Evolutionary conservation across 805 yeast species (phyloP).

Genomic region (Pichia occidentalis): DNA sequence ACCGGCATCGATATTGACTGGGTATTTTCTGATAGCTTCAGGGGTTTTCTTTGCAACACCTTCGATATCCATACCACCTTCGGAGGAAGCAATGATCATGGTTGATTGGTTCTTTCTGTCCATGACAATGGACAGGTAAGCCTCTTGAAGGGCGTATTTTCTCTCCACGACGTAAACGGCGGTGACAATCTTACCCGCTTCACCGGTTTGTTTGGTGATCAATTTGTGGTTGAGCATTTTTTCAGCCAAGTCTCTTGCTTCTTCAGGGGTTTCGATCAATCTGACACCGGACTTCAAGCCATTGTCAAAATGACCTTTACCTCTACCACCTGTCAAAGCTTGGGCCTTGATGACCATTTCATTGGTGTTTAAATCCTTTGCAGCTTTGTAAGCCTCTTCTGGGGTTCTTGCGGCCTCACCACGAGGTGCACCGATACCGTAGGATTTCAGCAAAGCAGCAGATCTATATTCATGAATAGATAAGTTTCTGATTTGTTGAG

Average conservation of each 20-base stretch:
- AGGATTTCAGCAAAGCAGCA: slow-evolving; percentile 71
- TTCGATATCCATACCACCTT: slow-evolving; percentile 99
- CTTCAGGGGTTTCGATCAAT: slow-evolving; percentile 75
- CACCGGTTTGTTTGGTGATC: slow-evolving; percentile 97
- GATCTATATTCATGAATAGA: slow-evolving; percentile 96
- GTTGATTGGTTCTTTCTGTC: slow-evolving; percentile 91
- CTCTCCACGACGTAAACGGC: slow-evolving; percentile 96
- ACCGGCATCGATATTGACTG: slow-evolving; percentile 70
- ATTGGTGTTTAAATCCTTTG: slow-evolving; percentile 65
- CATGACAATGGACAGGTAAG: slow-evolving; percentile 89
- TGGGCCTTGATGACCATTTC: slow-evolving; percentile 96
- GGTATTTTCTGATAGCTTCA: slow-evolving; percentile 82
- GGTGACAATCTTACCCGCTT: slow-evolving; percentile 93
- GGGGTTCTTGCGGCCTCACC: slow-evolving; percentile 91
- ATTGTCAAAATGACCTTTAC: slow-evolving; percentile 95
- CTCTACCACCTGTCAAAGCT: slow-evolving; percentile 99
- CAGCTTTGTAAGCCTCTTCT: slow-evolving; percentile 78
- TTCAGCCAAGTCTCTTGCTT: slow-evolving; percentile 78
- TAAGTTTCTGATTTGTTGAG: slow-evolving; percentile 50
- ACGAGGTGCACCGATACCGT: slow-evolving; percentile 85
- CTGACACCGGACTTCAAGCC: slow-evolving; percentile 97
- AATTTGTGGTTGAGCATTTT: slow-evolving; percentile 90
- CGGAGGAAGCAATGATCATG: slow-evolving; percentile 89
- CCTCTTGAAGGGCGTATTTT: slow-evolving; percentile 89
- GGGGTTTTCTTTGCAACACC: slow-evolving; percentile 94